Base-by-base conservation (phyloP, 2,329 filamentous ascomycete species). In the Neonectria sp. region DNA sequence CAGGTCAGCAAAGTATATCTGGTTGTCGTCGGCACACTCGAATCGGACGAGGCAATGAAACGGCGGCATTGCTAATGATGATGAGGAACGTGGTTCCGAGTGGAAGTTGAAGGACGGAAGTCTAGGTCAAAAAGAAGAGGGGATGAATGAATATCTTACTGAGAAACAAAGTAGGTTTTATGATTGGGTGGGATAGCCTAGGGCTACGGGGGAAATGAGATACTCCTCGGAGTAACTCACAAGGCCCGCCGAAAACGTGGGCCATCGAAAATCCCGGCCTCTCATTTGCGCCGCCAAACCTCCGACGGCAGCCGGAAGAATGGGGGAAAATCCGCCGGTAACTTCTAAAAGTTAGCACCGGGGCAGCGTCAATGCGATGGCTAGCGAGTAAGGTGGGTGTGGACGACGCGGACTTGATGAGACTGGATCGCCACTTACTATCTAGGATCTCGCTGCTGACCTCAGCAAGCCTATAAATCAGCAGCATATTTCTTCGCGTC, bases 161-260 rank as follows among this genome's bases (percentile, higher is more conserved):
- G 40, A n/a, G 40, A 43, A 43, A n/a, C 8, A 43, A 43, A 43
- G 8, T n/a, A 43, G 40, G 40, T n/a, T 43, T 43, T 43, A 43
- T 43, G 40, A 43, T 43, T 43, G 40, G 40, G 40, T 43, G 40
- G 21, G 40, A 43, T n/a, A 43, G 40, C 40, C 40, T 17, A n/a
- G 40, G 40, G 40, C 40, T n/a, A 43, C 40, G 3, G 40, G 40
- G 40, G 40, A 35, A 43, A 43, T 43, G 40, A 43, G 40, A 43
- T 43, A 43, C 40, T 43, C 40, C 40, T 43, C 40, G 40, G 40
- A 43, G 40, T n/a, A 43, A 43, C 40, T 43, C 40, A 43, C 40
- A 43, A 43, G 40, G 40, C 15, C n/a, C 40, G 40, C 40, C 40
- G 40, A 43, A 43, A 43, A 43, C 40, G 40, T 43, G 15, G 15